Evolutionary conservation across 805 yeast genomes (phyloP).

Genomic region (Kodamaea hsintzibuensis): DNA sequence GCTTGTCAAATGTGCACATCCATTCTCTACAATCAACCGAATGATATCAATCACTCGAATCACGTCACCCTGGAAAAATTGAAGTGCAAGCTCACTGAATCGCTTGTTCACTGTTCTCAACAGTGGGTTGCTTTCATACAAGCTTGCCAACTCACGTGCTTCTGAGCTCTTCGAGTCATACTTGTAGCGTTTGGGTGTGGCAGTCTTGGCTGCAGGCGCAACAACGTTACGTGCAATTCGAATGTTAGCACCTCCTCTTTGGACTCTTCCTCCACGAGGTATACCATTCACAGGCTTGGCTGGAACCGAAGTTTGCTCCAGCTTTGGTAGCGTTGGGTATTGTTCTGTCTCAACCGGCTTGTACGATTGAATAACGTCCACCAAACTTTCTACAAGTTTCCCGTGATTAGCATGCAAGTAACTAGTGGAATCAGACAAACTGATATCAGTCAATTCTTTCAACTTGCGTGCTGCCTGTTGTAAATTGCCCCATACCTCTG

Average conservation of each 20-base stretch:
- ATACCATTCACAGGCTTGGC: neutral
- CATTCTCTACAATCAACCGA: constrained; percentile 29
- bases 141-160: constrained; percentile 31
- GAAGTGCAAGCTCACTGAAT: constrained; percentile 41
- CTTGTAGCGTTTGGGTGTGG: constrained; percentile 8
- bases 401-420: constrained; percentile 29
- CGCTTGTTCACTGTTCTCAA: constrained; percentile 36
- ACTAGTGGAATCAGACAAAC: constrained; percentile 15
- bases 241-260: constrained; percentile 21
- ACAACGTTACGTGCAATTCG: constrained; percentile 4
- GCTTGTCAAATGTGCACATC: constrained; percentile 25
- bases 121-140: constrained; percentile 32
- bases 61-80: constrained; percentile 47
- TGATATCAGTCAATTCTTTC: constrained; percentile 17
- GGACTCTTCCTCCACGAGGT: constrained; percentile 34
- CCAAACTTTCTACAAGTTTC: constrained; percentile 31
- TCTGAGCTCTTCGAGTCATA: constrained; percentile 24
- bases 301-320: neutral
- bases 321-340: neutral
- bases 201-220: neutral
- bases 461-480: constrained; percentile 20
- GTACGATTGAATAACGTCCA: constrained; percentile 31
- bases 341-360: constrained; percentile 1
- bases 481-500: constrained; percentile 13
- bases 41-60: constrained; percentile 38